Percentiles rank a stretch among this genome's conserved stretches.
These are phyloP conservation scores for Teratosphaeria viscida DNA, from an alignment of 2,329 filamentous ascomycete species.

Conservation along the genomic window DNA sequence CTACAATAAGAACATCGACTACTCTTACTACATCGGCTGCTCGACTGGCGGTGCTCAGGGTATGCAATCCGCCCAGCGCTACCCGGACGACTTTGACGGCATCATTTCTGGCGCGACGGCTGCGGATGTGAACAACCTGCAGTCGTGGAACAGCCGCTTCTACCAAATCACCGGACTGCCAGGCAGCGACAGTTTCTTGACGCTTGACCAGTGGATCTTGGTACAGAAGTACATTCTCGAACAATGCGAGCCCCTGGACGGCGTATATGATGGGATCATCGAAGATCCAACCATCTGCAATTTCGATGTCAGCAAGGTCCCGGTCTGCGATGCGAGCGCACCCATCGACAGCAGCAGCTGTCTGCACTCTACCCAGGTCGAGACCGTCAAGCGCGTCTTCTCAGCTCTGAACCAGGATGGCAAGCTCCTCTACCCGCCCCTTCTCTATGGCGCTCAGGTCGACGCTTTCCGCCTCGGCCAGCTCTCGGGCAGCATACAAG, in stretches of 20 bases:
- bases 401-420: conserved; percentile 25
- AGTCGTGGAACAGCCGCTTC: conserved; percentile 34
- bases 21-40: conserved; percentile 39
- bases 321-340: conserved; percentile 22
- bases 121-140: conserved; percentile 34
- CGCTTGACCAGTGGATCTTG: conserved; percentile 28
- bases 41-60: conserved; percentile 39
- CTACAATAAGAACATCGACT: conserved; percentile 28
- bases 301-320: conserved; percentile 27
- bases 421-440: conserved; percentile 39
- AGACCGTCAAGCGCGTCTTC: conserved; percentile 35
- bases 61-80: conserved; percentile 35
- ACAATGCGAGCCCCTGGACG: conserved; percentile 43
- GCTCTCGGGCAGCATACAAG: conserved; percentile 32
- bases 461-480: conserved; percentile 27
- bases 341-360: conserved; percentile 27
- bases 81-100: conserved; percentile 39
- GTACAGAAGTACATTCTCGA: conserved; percentile 35
- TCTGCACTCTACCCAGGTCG: conserved; percentile 34
- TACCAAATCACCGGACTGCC: conserved; percentile 31
- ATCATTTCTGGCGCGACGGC: conserved; percentile 39
- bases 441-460: conserved; percentile 40
- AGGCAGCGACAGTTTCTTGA: conserved; percentile 32
- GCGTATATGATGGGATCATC: conserved; percentile 39
- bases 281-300: conserved; percentile 36